Evolutionary conservation across 768 basidiomycete genomes (phyloP), one percentile per base, ranked within the genome.

Genomic region (Suillus decipiens): DNA sequence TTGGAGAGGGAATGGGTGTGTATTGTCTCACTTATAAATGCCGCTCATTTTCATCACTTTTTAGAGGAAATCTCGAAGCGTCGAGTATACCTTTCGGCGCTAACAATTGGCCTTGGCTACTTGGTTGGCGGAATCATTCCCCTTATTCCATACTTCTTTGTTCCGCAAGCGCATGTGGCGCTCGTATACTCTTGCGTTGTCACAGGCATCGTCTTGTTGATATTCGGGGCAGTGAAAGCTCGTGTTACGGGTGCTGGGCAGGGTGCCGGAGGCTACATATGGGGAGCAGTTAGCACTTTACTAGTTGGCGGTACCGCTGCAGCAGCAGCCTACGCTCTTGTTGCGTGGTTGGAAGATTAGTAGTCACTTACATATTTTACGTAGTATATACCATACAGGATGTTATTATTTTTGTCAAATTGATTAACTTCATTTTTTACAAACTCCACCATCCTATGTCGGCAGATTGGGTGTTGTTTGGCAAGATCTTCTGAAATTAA

Each of bases 61-160:
- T 59, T 72, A 90, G 96, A 97, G 83, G 96, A 99, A 77, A 86
- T 97, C 41, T 92, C 96, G 1, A 86, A 87, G 15, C 82, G 82
- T 28, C 85, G 97, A 28, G 81, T 97, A 66, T 98, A 94, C 78
- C 81, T 88, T 42, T 96, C 94, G 1, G 96, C 96, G 3, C 84
- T 96, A 67, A 99, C 96, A 1, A 99, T 99, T 72, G 97, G 96
- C 64, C 83, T 94, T 70, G 94, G 95, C 12, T 96, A 99, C 79
- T 88, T 96, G 66, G 62, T 97, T 61, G 97, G 97, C 51, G 97
- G 97, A 39, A 81, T 96, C 61, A 93, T 99, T 69, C 97, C 97
- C 1, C 84, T 99, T 39, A 69, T 95, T 11, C 95, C 95, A 12
- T 96, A 97, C 78, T 95, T 99, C 79, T 94, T 95, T 80, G 85